Percentiles rank a stretch among this genome's conserved stretches.
Conservation (phyloP, 345 rosid genomes). For the Brassica nigra region DNA sequence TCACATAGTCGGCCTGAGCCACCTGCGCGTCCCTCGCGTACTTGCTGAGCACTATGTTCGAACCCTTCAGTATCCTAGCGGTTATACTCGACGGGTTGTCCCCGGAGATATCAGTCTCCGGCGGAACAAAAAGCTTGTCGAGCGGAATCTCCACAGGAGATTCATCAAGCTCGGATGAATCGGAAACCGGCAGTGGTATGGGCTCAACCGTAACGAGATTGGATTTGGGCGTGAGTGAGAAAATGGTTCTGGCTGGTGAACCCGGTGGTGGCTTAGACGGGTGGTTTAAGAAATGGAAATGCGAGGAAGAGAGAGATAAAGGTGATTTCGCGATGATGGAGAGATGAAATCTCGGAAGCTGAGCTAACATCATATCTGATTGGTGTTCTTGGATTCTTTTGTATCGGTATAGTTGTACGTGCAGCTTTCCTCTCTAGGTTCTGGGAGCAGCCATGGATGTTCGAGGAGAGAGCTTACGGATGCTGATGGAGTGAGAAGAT, state of each 20-base stretch:
- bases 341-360: slow-evolving; percentile 52
- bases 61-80: slow-evolving; percentile 76
- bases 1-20: slow-evolving; percentile 77
- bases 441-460: slow-evolving; percentile 34
- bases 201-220: slow-evolving; percentile 54
- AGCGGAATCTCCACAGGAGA: slow-evolving; percentile 49
- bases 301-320: slow-evolving; percentile 30
- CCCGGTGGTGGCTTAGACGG: slow-evolving; percentile 30
- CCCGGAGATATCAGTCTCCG: slow-evolving; percentile 66
- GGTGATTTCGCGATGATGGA: slow-evolving; percentile 42
- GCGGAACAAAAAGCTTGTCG: slow-evolving; percentile 81
- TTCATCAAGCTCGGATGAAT: slow-evolving; percentile 38
- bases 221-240: slow-evolving; percentile 44
- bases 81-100: slow-evolving; percentile 42
- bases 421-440: slow-evolving; percentile 20
- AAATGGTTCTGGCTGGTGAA: slow-evolving; percentile 11
- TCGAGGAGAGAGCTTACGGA: slow-evolving; percentile 12
- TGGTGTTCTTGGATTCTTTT: not conserved
- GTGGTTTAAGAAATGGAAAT: slow-evolving; percentile 40
- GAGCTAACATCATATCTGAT: slow-evolving; percentile 44
- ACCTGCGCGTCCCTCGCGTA: slow-evolving; percentile 87
- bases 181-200: slow-evolving; percentile 44
- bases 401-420: not conserved
- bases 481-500: slow-evolving; percentile 9
- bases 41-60: slow-evolving; percentile 88